Base-by-base conservation (phyloP, 1,139 yeast species). In the Hyphopichia fennica region DNA sequence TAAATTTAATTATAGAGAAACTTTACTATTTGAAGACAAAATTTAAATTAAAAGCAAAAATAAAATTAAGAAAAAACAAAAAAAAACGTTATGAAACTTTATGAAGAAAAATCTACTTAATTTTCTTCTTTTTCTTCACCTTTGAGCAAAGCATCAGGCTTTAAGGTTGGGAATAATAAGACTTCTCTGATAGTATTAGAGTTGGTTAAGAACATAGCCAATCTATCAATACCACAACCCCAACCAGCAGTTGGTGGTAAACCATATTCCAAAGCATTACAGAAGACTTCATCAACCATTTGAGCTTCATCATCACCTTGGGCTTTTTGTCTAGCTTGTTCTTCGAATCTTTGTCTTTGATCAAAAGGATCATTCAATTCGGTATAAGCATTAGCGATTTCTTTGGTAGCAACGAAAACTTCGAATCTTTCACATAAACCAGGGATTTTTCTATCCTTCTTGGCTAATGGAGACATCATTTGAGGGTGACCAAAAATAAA, bases 261-360 rank as follows among this genome's bases (percentile, higher is more conserved):
- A 69, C 99, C 99, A 69, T 89, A 93, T 75, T 93, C 99, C 63
- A 93, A 81, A 51, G 99, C 97, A 60, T 91, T 88, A 76, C 96
- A 87, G 90, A 93, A 93, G 49, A 89, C 85, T 73, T 93, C 99
- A 66, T 93, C 99, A 52, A 93, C 79, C 70, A 90, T 67, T 75
- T 93, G 99, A 45, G 97, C 99, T 75, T 93, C 99, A 61, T 93
- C 99, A 63, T 93, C 99, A 77, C 99, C 99, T 72, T 90, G 97
- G 55, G 77, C 98, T 78, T 93, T 93, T 79, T 93, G 99, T 71
- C 87, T 83, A 40, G 99, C 99, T 75, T 93, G 99, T 73, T 93
- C 99, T 75, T 91, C 99, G 67, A 93, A 93, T 75, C 98, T 84
- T 44, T 81, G 85, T 70, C 96, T 88, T 78, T 91, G 98, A 69